Conservation (phyloP, 2,329 filamentous ascomycete genomes). For the Sordariomycetes sp. region DNA sequence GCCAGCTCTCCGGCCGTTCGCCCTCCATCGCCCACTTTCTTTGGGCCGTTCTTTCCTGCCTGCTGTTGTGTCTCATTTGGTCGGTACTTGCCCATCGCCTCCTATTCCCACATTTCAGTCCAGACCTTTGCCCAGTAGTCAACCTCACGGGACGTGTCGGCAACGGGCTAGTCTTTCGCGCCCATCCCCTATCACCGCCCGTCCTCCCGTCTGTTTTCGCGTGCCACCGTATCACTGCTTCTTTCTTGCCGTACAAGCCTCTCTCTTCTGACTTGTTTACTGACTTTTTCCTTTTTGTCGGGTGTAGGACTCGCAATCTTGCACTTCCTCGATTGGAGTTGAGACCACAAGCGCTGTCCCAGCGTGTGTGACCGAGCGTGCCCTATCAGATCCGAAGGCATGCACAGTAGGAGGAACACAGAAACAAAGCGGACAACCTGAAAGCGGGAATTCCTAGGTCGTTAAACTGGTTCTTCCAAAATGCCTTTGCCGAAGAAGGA, state of each 20-base stretch:
- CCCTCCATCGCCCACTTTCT: background rate
- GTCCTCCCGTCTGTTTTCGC: background rate
- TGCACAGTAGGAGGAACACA: background rate
- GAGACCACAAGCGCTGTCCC: background rate
- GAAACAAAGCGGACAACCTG: constrained; percentile 1
- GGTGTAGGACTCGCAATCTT: background rate
- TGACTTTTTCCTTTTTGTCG: background rate
- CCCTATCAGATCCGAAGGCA: background rate
- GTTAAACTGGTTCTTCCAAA: constrained; percentile 8
- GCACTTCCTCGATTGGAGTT: background rate
- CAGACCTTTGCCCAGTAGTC: background rate
- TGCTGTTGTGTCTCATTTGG: background rate
- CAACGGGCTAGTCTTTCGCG: background rate
- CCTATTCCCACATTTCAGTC: background rate
- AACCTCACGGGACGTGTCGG: background rate
- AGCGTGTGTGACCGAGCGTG: background rate
- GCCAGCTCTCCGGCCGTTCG: background rate
- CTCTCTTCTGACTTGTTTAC: background rate
- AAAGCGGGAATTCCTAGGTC: constrained; percentile 1
- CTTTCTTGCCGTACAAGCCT: background rate
- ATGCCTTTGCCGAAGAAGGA: constrained; percentile 30
- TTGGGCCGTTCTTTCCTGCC: background rate
- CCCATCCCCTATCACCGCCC: background rate
- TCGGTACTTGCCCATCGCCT: background rate
- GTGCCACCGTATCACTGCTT: background rate